Conservation (phyloP, 2,329 filamentous ascomycete species). For the Eutypa lata region DNA sequence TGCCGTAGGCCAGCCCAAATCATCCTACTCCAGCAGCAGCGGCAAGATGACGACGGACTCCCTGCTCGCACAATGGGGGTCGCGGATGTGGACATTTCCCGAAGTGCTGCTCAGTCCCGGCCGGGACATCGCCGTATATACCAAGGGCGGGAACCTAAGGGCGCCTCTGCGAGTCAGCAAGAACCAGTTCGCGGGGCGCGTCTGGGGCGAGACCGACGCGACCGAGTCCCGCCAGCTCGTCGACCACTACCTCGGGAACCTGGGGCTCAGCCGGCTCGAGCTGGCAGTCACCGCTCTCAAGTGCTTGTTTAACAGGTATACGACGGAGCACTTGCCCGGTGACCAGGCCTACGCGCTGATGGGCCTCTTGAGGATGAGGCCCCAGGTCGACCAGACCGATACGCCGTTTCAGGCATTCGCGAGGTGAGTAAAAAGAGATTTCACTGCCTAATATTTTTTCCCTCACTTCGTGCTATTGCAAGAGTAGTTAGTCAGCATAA, state of each 20-base stretch:
- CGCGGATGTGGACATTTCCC: slow-evolving; percentile 28
- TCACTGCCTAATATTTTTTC: background rate
- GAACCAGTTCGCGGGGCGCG: slow-evolving; percentile 29
- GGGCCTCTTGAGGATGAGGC: slow-evolving; percentile 32
- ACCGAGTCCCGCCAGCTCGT: slow-evolving; percentile 27
- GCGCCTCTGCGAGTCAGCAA: slow-evolving; percentile 23
- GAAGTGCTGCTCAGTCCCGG: slow-evolving; percentile 24
- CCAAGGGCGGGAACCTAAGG: slow-evolving; percentile 18
- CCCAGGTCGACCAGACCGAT: slow-evolving; percentile 29
- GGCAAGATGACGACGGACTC: background rate
- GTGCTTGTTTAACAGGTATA: slow-evolving; percentile 28
- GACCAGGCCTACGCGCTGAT: slow-evolving; percentile 35
- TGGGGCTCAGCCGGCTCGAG: slow-evolving; percentile 31
- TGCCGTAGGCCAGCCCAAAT: slow-evolving; percentile 5
- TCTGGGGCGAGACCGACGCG: slow-evolving; percentile 23
- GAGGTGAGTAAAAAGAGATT: slow-evolving; percentile 7
- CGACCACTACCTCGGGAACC: slow-evolving; percentile 31
- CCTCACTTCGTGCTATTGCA: too few relatives aligned
- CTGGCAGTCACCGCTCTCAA: slow-evolving; percentile 27
- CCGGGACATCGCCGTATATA: slow-evolving; percentile 20
- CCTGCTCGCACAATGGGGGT: slow-evolving; percentile 21
- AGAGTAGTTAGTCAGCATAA: background rate
- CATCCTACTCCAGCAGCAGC: background rate
- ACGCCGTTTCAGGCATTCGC: slow-evolving; percentile 35
- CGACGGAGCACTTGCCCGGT: slow-evolving; percentile 20